Evolutionary conservation across 768 basidiomycete species (phyloP).

Genomic region (Pluteus cervinus): DNA sequence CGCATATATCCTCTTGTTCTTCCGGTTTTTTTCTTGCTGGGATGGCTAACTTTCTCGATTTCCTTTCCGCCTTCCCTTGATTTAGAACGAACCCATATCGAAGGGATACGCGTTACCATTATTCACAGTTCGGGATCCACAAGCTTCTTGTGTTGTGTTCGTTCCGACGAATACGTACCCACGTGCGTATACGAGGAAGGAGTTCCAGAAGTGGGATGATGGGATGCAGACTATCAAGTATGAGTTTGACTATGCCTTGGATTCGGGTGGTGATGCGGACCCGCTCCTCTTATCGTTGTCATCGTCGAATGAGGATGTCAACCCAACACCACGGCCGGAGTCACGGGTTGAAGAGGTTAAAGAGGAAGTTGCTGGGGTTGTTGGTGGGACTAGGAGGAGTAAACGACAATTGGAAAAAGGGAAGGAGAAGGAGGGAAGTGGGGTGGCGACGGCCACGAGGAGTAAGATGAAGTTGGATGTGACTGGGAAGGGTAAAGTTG

Average conservation of each 20-base stretch:
- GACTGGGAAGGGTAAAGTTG: too few species aligned
- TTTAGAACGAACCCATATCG: not conserved
- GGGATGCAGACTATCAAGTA: constrained; percentile 8
- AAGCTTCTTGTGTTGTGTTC: not conserved
- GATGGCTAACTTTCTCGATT: not conserved
- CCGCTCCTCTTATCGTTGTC: too few species aligned
- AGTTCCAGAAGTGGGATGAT: constrained; percentile 8
- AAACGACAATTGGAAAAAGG: not conserved
- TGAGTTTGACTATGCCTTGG: too few species aligned
- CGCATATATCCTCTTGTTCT: not conserved
- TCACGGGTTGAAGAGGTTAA: too few species aligned
- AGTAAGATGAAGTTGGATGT: too few species aligned
- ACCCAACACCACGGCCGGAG: too few species aligned
- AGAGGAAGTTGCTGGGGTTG: not conserved
- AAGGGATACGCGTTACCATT: constrained; percentile 4
- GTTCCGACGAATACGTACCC: constrained; percentile 3
- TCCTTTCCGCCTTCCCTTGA: too few species aligned
- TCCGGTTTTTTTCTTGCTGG: not conserved
- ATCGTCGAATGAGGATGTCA: too few species aligned
- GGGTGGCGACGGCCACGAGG: not conserved
- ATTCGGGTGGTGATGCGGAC: too few species aligned
- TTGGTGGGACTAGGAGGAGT: not conserved
- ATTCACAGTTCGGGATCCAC: constrained; percentile 1
- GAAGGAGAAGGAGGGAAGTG: too few species aligned
- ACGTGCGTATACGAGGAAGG: too few species aligned